phyloP scores from a whole-genome alignment of 768 basidiomycete species.

The Psilocybe cyanescens region DNA sequence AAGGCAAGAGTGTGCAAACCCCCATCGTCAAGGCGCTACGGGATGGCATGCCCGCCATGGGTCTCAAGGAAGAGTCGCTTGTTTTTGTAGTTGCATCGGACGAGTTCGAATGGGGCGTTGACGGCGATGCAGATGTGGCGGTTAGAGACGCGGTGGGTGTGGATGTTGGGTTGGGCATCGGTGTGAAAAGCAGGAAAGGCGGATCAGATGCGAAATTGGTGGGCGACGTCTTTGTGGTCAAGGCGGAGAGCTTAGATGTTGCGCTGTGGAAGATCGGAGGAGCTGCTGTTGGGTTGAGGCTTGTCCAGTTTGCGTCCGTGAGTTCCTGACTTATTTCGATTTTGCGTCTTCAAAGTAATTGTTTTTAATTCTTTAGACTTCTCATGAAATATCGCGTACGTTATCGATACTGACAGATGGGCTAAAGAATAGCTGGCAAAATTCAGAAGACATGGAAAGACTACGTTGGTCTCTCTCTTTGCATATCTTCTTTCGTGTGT shows the following conservation, averaged over 20 bases:
- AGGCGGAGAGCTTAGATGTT: constrained; percentile 67
- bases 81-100: constrained; percentile 27
- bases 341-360: neutral
- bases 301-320: constrained; percentile 80
- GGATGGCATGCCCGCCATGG: constrained; percentile 41
- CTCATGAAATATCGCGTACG: constrained; percentile 77
- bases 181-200: neutral
- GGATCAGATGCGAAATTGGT: constrained; percentile 21
- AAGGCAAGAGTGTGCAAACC: neutral
- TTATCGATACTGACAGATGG: constrained; percentile 77
- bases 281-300: constrained; percentile 67
- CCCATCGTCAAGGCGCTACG: constrained; percentile 53
- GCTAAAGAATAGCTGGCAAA: constrained; percentile 86
- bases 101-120: constrained; percentile 26
- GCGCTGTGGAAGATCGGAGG: constrained; percentile 87
- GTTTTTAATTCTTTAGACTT: constrained; percentile 45
- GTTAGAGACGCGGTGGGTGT: neutral
- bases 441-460: constrained; percentile 93
- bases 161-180: neutral
- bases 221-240: constrained; percentile 64
- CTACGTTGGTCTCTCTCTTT: constrained; percentile 56
- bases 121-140: constrained; percentile 2
- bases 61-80: constrained; percentile 28
- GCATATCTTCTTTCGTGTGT: neutral
- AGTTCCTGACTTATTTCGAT: constrained; percentile 19